Evolutionary conservation across 371 early-diverging fungal genomes (phyloP).

Genomic region (Mortierella sp.): DNA sequence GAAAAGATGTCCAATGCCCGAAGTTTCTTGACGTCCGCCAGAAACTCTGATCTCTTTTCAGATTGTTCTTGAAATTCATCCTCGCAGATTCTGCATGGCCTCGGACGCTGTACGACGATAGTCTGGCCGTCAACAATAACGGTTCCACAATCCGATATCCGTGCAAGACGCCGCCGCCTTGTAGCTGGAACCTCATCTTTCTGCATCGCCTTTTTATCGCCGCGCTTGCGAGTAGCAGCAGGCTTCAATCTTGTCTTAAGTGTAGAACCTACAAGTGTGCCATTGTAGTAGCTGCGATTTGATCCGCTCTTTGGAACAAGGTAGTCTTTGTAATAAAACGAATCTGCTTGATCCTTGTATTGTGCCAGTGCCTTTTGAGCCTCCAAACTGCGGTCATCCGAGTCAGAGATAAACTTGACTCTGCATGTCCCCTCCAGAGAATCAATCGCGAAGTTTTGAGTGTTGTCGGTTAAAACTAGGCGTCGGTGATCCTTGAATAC

Average conservation of each 20-base stretch:
- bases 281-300: background rate
- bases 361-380: background rate
- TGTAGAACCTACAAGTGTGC: background rate
- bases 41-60: constrained; percentile 8
- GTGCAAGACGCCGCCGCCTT: background rate
- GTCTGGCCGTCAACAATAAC: background rate
- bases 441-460: background rate
- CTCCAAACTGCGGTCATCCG: background rate
- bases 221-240: background rate
- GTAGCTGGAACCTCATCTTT: background rate
- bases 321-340: constrained; percentile 1
- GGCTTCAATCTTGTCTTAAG: background rate
- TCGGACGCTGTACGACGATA: background rate
- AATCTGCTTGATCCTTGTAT: constrained; percentile 2
- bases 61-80: constrained; percentile 16
- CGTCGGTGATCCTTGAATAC: constrained; percentile 1
- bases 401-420: background rate
- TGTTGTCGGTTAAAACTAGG: background rate
- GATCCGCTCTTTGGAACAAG: background rate
- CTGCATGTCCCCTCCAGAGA: background rate
- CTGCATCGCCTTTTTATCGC: background rate
- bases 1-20: constrained; percentile 72
- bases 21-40: constrained; percentile 40
- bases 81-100: constrained; percentile 52
- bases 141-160: constrained; percentile 3